A percentile compares a stretch with the other conserved stretches of the same genome.
These are phyloP conservation scores for Alternaria brassicae DNA, from an alignment of 2,329 filamentous ascomycete species.

Conservation along the genomic window DNA sequence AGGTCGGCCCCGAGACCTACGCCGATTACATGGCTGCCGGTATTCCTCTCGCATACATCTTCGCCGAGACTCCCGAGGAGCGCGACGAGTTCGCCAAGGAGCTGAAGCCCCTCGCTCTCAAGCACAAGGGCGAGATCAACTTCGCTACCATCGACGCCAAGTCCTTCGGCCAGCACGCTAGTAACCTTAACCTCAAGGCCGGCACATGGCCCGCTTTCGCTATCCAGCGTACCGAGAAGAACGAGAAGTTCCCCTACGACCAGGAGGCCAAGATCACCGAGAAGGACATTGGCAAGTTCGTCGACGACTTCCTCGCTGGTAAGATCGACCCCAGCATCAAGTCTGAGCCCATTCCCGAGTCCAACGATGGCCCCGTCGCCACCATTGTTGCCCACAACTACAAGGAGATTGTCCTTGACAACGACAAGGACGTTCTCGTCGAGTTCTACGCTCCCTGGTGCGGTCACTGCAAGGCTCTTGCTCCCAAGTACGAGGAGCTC, in stretches of 20 bases:
- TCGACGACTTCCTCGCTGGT: constrained; percentile 82
- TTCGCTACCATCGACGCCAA: constrained; percentile 97
- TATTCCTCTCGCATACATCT: constrained; percentile 95
- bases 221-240: constrained; percentile 94
- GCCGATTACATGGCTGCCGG: constrained; percentile 90
- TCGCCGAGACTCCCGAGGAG: constrained; percentile 90
- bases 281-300: constrained; percentile 78
- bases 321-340: constrained; percentile 97
- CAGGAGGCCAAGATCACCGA: constrained; percentile 79
- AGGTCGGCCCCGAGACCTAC: constrained; percentile 97
- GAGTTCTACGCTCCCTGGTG: constrained; percentile 97
- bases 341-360: constrained; percentile 95
- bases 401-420: constrained; percentile 87
- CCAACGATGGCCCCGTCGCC: constrained; percentile 85
- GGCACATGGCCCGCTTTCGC: constrained; percentile 97
- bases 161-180: constrained; percentile 90
- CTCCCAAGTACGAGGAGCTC: constrained; percentile 72
- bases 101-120: constrained; percentile 86
- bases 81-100: constrained; percentile 77
- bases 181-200: constrained; percentile 95
- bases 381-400: constrained; percentile 94
- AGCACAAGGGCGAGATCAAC: constrained; percentile 94
- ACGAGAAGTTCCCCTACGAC: constrained; percentile 95
- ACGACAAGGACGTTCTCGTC: constrained; percentile 94
- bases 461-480: constrained; percentile 73